Evolutionary conservation across 2,329 filamentous ascomycete species (phyloP), one percentile per base, ranked within the genome.

Genomic region (Alternaria rosae): DNA sequence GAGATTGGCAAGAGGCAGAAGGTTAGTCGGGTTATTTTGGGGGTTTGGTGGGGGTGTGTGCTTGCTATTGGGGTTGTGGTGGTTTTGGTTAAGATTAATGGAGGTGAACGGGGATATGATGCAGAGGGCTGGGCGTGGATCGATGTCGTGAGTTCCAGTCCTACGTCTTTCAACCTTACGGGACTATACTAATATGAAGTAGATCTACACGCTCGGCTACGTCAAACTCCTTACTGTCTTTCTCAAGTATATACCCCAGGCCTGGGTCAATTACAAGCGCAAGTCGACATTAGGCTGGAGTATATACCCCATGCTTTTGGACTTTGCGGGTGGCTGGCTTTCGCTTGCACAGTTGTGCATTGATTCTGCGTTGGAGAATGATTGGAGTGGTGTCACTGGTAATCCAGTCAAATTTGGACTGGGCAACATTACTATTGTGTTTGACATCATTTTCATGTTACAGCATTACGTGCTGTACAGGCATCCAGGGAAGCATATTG

Each of bases 321-420:
- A 98, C 76, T 86, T 97, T 62, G 82, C 85, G 1, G 95, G 95
- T 38, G 93, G 94, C 35, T 76, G 95, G 17, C 82, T 98, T 52
- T 97, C 92, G 62, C 85, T 97, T 54, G 81, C 87, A 3, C 95
- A 99, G 80, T 86, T 97, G 65, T 82, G 90, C 21, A 89, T 98
- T 64, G 95, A 98, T 81, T 93, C 92, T 62, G 92, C 90, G 61
- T 81, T 96, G 38, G 89, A 95, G 78, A 86, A 86, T 57, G 93
- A 97, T 81, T 97, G 94, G 94, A 91, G 90, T 50, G 95, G 94
- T 21, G 85, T 98, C 60, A 93, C 90, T 0, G 94, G 94, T 1
- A 98, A 98, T 78, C 92, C 93, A 0, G 90, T 95, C 70, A 99
- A 98, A 82, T 88, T 98, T 61, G 88, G 89, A 3, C 85, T 98